phyloP scores from a whole-genome alignment of 805 yeast species.

The Saturnispora saitoi region DNA sequence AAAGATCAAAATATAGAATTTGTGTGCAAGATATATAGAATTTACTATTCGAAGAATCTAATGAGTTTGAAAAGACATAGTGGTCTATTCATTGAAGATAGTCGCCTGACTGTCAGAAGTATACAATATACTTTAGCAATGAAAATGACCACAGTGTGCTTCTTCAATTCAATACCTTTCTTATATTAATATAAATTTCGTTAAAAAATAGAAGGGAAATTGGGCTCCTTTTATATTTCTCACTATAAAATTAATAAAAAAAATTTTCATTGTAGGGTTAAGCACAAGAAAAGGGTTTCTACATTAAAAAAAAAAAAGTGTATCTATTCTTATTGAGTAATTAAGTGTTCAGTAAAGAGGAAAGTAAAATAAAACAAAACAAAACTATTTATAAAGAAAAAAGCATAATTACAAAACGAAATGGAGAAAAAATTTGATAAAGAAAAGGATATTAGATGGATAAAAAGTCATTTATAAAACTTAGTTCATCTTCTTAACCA shows the following conservation, averaged over 20 bases:
- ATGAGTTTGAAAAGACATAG: not conserved
- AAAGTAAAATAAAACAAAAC: not conserved
- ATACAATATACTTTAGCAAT: not conserved
- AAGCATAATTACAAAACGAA: constrained; percentile 1
- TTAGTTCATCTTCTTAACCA: constrained; percentile 90
- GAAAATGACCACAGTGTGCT: not conserved
- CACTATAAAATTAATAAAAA: not conserved
- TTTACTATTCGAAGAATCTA: not conserved
- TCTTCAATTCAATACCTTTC: not conserved
- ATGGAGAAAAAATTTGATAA: constrained; percentile 2
- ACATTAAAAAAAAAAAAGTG: not conserved
- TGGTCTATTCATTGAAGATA: not conserved
- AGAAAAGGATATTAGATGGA: constrained; percentile 2
- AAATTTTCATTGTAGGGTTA: not conserved
- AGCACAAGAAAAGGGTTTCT: not conserved
- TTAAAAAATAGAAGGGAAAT: not conserved
- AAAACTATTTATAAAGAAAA: too few species aligned
- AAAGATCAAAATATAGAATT: not conserved
- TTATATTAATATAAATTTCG: not conserved
- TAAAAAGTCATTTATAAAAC: constrained; percentile 16
- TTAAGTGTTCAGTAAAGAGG: not conserved
- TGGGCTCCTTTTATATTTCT: not conserved
- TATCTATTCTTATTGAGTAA: not conserved
- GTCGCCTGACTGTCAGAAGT: not conserved
- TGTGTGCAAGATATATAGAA: not conserved